Evolutionary conservation across 345 rosid species (phyloP).

Genomic region (Arabis alpina): DNA sequence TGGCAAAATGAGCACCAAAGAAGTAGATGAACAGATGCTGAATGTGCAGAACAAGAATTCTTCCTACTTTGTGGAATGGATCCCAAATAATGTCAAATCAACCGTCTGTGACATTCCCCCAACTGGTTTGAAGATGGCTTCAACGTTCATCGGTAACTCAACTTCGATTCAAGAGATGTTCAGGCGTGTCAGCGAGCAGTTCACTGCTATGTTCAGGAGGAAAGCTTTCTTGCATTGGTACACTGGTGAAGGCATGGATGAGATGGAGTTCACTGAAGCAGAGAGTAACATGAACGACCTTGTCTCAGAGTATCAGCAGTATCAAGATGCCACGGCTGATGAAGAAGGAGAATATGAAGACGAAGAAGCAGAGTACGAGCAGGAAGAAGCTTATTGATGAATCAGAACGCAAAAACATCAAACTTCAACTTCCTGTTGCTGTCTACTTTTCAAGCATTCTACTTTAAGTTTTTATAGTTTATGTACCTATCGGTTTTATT

Average conservation of each 20-base stretch:
- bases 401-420: not conserved
- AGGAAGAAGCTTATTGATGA: constrained; percentile 44
- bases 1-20: constrained; percentile 83
- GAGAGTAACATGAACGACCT: constrained; percentile 76
- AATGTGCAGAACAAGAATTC: constrained; percentile 76
- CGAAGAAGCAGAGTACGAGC: constrained; percentile 45
- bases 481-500: constrained; percentile 29
- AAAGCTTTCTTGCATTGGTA: too few species aligned
- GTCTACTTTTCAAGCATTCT: constrained; percentile 17
- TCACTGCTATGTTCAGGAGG: too few species aligned
- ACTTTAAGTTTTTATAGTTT: constrained; percentile 32
- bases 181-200: constrained; percentile 41
- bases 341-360: constrained; percentile 69
- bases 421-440: constrained; percentile 42
- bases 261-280: too few species aligned
- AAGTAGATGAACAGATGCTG: constrained; percentile 76
- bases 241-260: too few species aligned
- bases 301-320: constrained; percentile 77
- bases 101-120: constrained; percentile 83
- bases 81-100: constrained; percentile 76
- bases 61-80: constrained; percentile 73
- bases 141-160: constrained; percentile 71
- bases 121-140: constrained; percentile 73
- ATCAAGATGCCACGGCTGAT: constrained; percentile 79
- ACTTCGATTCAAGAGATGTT: constrained; percentile 84